Evolutionary conservation across 805 yeast genomes (phyloP).

Genomic region (Sugiyamaella floridensis): DNA sequence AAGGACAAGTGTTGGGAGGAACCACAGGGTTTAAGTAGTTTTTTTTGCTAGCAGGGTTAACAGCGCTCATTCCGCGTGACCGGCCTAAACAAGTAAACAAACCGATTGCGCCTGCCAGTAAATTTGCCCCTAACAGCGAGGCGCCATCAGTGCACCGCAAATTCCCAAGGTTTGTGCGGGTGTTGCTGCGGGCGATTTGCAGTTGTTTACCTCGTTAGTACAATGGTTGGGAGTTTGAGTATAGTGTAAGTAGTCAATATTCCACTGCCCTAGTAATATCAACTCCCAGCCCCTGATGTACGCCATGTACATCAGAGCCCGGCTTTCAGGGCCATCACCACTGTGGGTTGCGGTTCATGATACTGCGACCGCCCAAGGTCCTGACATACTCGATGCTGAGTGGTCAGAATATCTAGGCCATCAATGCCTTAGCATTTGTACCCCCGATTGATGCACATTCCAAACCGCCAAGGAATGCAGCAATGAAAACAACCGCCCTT

Average conservation of each 20-base stretch:
- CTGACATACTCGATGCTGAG: neutral
- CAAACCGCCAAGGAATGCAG: neutral
- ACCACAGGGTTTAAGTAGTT: neutral
- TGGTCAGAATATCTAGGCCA: neutral
- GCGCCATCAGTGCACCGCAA: neutral
- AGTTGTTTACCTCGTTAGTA: neutral
- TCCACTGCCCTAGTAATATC: constrained; percentile 1
- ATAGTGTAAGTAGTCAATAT: neutral
- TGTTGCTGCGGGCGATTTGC: neutral
- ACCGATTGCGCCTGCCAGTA: neutral
- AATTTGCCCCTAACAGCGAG: constrained; percentile 1
- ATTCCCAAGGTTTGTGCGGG: constrained; percentile 2
- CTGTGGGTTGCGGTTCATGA: neutral
- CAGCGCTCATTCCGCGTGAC: neutral
- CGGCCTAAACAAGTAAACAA: neutral
- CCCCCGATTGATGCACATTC: neutral
- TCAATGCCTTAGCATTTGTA: neutral
- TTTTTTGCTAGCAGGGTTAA: neutral
- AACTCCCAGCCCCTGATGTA: constrained; percentile 6
- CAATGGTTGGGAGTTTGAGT: neutral
- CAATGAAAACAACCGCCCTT: neutral
- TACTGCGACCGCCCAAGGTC: neutral
- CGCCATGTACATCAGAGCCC: constrained; percentile 2
- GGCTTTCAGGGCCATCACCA: neutral
- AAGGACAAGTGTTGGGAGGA: neutral